Evolutionary conservation across 2,329 filamentous ascomycete genomes (phyloP), one percentile per base, ranked within the genome.

Genomic region (Meredithiella fracta): DNA sequence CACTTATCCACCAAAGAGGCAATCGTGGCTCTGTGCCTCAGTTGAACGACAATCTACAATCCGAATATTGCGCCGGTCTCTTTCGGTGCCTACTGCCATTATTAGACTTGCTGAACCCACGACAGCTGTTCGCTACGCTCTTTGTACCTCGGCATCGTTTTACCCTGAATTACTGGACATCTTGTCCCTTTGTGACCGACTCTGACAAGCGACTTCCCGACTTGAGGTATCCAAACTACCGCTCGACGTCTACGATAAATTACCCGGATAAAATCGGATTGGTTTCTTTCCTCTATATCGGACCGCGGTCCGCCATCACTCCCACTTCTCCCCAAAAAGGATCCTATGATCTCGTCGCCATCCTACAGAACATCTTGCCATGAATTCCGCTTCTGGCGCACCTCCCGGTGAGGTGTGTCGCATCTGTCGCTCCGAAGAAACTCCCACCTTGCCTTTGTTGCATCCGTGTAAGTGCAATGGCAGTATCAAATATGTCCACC

Each of bases 391-490:
- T 26, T 25, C 44, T 11, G 44, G 20, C 8, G 23, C 44, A 14
- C 17, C 47, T 38, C 82, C 85, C 55, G 75, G 77, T 57, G 86
- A 94, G 65, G 94, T 89, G n/a, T 98, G 92, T 73, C 83, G 92
- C 59, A 98, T 98, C 73, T 98, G 92, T 70, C 81, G 94, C 62
- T 88, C 87, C 54, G 94, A 98, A 68, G 88, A 80, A 56, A 86
- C 85, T 1, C 69, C 76, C 3, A 78, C 86, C 3, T 92, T 97
- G 66, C 89, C 88, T 58, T 77, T 98, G 40, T 98, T 95, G 73
- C 92, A 94, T 66, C 92, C 92, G 4, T 98, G 92, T 82, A 96
- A 96, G 74, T 98, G 92, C 73, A 96, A 88, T 66, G 92, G 92
- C 57, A 97, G 91, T 70, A 98, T 98, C 72, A 96, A 95, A 72